Conservation (phyloP, 805 yeast species). For the Zygoascus ofunaensis region DNA sequence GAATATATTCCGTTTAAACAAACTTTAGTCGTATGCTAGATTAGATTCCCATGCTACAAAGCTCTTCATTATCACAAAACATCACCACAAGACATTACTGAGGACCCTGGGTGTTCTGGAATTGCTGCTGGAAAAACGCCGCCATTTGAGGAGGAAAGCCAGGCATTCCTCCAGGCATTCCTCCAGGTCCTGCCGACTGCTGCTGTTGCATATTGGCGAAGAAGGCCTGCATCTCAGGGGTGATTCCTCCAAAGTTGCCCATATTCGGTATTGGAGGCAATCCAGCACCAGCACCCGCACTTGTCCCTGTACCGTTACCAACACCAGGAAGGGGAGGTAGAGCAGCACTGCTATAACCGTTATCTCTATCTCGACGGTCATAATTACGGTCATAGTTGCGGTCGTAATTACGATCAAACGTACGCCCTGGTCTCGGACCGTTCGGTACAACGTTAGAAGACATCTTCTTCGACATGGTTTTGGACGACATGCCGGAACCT, state of each 20-base stretch:
- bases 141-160: conserved; percentile 17
- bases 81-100: too few species aligned
- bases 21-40: too few species aligned
- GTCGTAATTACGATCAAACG: not conserved
- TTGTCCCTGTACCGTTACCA: too few species aligned
- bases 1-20: too few species aligned
- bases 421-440: conserved; percentile 58
- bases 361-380: not conserved
- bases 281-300: too few species aligned
- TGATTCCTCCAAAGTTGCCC: conserved; percentile 5
- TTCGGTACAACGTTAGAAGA: conserved; percentile 80
- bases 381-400: not conserved
- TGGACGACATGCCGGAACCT: conserved; percentile 87
- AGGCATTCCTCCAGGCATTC: conserved; percentile 7
- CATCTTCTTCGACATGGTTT: conserved; percentile 85
- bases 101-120: conserved; percentile 15
- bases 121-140: conserved; percentile 17
- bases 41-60: too few species aligned
- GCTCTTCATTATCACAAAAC: too few species aligned
- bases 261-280: conserved; percentile 4
- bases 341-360: not conserved
- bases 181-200: conserved; percentile 2
- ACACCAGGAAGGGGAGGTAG: not conserved
- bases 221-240: conserved; percentile 13
- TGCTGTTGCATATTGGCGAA: conserved; percentile 14